These are phyloP conservation scores for Pseudogymnoascus sp. DNA, from an alignment of 2,329 filamentous ascomycete species.

Conservation along the genomic window DNA sequence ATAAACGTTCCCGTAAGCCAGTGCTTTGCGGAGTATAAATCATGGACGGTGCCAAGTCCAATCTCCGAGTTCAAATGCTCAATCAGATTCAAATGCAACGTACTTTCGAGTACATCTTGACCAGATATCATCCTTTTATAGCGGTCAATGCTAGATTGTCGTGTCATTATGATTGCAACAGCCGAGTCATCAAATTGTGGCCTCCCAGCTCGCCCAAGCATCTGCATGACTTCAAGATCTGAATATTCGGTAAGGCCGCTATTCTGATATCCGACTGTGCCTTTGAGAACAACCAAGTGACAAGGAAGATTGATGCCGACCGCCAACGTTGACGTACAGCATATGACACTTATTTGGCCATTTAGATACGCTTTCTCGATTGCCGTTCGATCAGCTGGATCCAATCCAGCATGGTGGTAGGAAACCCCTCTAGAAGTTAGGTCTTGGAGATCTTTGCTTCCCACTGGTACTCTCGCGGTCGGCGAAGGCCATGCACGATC, in stretches of 20 bases:
- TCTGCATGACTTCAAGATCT: conserved; percentile 82
- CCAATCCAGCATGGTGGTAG: conserved; percentile 75
- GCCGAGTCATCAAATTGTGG: conserved; percentile 76
- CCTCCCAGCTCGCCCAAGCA: conserved; percentile 76
- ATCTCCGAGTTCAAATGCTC: conserved; percentile 83
- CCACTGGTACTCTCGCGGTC: conserved; percentile 41
- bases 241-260: conserved; percentile 62
- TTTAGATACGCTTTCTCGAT: conserved; percentile 63
- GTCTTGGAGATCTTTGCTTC: conserved; percentile 52
- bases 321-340: conserved; percentile 78
- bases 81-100: conserved; percentile 68
- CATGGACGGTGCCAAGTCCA: conserved; percentile 63
- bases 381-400: conserved; percentile 52
- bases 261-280: conserved; percentile 61
- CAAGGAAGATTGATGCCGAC: conserved; percentile 80
- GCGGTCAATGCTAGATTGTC: conserved; percentile 51
- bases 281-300: conserved; percentile 76
- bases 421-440: conserved; percentile 54
- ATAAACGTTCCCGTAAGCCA: conserved; percentile 77
- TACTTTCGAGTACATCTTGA: conserved; percentile 68
- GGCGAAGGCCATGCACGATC: conserved; percentile 60
- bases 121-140: conserved; percentile 72
- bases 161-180: conserved; percentile 72
- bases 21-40: conserved; percentile 56
- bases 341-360: conserved; percentile 72